phyloP scores from a whole-genome alignment of 495 filamentous ascomycete genomes.

The Neurospora africana region DNA sequence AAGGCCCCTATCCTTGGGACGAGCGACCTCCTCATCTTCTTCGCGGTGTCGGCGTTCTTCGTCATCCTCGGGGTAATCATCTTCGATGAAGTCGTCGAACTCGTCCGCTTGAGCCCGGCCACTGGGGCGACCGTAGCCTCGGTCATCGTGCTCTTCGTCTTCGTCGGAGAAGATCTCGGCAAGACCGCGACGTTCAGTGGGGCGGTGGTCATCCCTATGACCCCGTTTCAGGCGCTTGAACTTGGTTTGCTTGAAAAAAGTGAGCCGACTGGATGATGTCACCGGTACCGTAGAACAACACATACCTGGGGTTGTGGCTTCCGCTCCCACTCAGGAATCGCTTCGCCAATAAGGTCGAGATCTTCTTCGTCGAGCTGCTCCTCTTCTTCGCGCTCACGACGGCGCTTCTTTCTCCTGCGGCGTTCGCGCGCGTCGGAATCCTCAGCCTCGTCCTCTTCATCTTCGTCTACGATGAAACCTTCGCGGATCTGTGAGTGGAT shows the following conservation, averaged over 20 bases:
- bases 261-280: neutral
- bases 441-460: conserved; percentile 60
- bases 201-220: conserved; percentile 57
- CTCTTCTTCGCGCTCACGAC: conserved; percentile 72
- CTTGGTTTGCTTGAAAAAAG: conserved; percentile 50
- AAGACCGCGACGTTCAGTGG: conserved; percentile 57
- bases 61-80: conserved; percentile 85
- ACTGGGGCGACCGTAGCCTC: conserved; percentile 38
- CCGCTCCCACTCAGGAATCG: conserved; percentile 56
- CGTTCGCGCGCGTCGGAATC: conserved; percentile 53
- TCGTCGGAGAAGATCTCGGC: conserved; percentile 93
- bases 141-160: conserved; percentile 66
- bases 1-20: conserved; percentile 55
- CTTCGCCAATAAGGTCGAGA: conserved; percentile 83
- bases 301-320: conserved; percentile 54
- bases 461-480: conserved; percentile 93
- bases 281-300: neutral
- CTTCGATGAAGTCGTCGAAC: conserved; percentile 95
- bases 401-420: conserved; percentile 57
- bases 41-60: conserved; percentile 61
- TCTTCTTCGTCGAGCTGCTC: conserved; percentile 91
- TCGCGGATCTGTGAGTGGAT: conserved; percentile 57
- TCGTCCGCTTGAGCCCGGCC: conserved; percentile 60
- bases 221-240: conserved; percentile 94
- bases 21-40: conserved; percentile 79